Evolutionary conservation across 805 yeast species (phyloP), one percentile per base, ranked within the genome.

Genomic region (Candida xyloterini): DNA sequence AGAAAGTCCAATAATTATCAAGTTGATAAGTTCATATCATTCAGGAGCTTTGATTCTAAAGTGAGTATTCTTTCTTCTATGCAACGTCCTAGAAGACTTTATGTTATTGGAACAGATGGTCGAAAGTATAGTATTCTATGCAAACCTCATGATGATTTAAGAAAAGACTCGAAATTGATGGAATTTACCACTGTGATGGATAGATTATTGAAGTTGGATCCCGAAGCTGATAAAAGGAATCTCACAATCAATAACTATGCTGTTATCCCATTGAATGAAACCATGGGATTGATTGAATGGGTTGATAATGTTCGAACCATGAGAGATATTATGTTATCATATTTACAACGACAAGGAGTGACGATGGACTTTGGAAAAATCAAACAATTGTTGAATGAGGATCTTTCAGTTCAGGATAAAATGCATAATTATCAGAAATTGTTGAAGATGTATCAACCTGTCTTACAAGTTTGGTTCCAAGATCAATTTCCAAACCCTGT

Each of bases 161-260:
- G 98, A 48, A 95, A 95, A 56, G 99, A 95, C 67, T 93, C 96
- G 4, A 84, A 95, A 52, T 77, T 91, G 37, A 84, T 89, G 84
- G 93, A 95, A 52, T 83, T 93, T 52, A 87, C 97, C 0, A 78
- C 87, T 1, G 83, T 89, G 62, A 79, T 93, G 60, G 90, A 90
- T 56, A 76, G 86, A 49, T 58, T 93, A 22, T 66, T 93, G 40
- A 62, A 68, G 15, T 71, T 73, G 14, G 84, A 84, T 53, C 71
- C 74, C 10, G 95, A 83, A 33, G 81, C 97, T 0, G 74, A 82
- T 34, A 79, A 80, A 46, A 67, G 98, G 44, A 75, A 75, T 29
- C 68, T 93, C 18, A 70, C 74, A 2, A 86, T 93, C 38, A 73
- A 78, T 3, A 82, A 93, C 10, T 93, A 90, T 61, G 85, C 95